Evolutionary conservation across 2,329 filamentous ascomycete species (phyloP), one percentile per base, ranked within the genome.

Genomic region (Chaetomium sp.): DNA sequence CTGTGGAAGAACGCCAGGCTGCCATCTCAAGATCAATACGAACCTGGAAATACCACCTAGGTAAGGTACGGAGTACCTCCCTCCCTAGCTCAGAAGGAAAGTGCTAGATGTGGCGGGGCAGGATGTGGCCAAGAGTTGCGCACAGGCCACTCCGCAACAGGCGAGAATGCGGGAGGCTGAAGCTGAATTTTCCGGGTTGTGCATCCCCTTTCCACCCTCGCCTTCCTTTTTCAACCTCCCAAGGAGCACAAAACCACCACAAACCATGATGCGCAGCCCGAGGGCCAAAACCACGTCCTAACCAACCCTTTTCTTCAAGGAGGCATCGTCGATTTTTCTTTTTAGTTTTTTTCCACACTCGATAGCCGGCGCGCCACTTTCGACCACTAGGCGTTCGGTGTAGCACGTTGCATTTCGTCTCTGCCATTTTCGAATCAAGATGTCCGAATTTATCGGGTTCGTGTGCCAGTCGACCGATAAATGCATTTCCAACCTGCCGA

Each of bases 401-500:
- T 21, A 57, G 42, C 29, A 47, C 35, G 23, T 45, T 64, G 51
- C 60, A 64, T 67, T 64, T 64, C 57, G 61, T 60, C 57, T 47
- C 63, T 9, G 21, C 54, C 47, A 45, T 53, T 57, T 23, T 57
- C 57, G 12, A 54, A 19, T 47, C 65, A 64, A 53, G 38, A 86
- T 86, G 84, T 86, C 84, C 77, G 84, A 86, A 80, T 86, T 85
- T 75, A 78, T 86, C 74, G 84, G 84, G 84, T 86, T 80, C 69
- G 80, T 74, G 4, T 23, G 47, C 60, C 31, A 65, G 69, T 69
- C 73, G 69, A 61, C 7, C 25, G 29, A 27, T 16, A 13, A 35
- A 8, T 50, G 53, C 47, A 27, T 31, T 38, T 38, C 38, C 19
- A 21, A 27, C 10, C 45, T n/a, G 45, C 6, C 13, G 54, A 38